phyloP scores from a whole-genome alignment of 306 rosid species.

The Nissolia schottii region DNA sequence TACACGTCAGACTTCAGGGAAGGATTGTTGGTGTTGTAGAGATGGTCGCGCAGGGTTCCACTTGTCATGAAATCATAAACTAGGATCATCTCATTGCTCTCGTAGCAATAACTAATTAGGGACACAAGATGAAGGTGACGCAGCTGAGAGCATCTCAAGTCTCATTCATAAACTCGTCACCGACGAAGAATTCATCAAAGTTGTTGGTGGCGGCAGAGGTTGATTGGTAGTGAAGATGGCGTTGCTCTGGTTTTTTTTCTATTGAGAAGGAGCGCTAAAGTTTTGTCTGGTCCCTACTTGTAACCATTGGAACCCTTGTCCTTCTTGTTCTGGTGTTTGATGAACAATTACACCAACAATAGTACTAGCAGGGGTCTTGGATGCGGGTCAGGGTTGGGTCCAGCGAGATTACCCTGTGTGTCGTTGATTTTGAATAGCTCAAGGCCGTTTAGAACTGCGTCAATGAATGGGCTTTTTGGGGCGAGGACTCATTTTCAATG shows the following conservation, averaged over 20 bases:
- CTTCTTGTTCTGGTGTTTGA: not conserved
- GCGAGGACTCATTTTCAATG: not conserved
- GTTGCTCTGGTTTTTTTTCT: too few relatives aligned
- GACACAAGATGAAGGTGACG: not conserved
- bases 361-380: not conserved
- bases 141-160: not conserved
- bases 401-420: not conserved
- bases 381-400: not conserved
- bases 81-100: constrained; percentile 38
- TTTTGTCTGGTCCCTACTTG: too few relatives aligned
- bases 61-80: constrained; percentile 36
- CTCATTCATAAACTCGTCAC: not conserved
- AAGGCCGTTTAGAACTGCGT: not conserved
- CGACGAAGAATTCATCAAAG: not conserved
- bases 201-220: not conserved
- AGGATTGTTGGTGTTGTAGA: not conserved
- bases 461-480: not conserved
- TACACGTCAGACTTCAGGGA: constrained; percentile 4
- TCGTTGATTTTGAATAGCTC: not conserved
- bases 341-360: not conserved
- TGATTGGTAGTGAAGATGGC: not conserved
- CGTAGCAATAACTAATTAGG: not conserved
- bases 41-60: constrained; percentile 11
- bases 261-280: too few relatives aligned
- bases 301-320: not conserved